A percentile compares a stretch with the other conserved stretches of the same genome.
Evolutionary conservation across 2,329 filamentous ascomycete species (phyloP).

Genomic region (Helminthosporium solani): DNA sequence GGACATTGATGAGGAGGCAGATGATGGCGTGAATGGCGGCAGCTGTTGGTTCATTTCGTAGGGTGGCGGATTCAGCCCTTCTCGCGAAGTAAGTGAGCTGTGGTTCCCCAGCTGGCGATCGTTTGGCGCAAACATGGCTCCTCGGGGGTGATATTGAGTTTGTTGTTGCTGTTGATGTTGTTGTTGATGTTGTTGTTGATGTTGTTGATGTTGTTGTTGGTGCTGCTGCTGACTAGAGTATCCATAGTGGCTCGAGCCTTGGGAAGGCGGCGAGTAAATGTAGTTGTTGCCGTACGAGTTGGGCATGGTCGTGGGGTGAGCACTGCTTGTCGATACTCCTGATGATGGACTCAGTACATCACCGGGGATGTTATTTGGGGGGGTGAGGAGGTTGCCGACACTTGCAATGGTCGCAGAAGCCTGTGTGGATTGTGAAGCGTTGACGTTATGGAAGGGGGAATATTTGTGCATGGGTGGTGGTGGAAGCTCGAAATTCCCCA

Average conservation of each 20-base stretch:
- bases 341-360: slow-evolving; percentile 65
- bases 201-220: slow-evolving; percentile 29
- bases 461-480: slow-evolving; percentile 62
- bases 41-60: slow-evolving; percentile 64
- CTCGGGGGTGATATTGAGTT: slow-evolving; percentile 34
- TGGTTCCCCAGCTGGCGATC: slow-evolving; percentile 54
- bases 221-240: slow-evolving; percentile 45
- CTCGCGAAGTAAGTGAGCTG: slow-evolving; percentile 60
- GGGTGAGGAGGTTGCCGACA: slow-evolving; percentile 63
- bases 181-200: slow-evolving; percentile 19
- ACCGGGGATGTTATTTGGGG: slow-evolving; percentile 59
- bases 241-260: slow-evolving; percentile 57
- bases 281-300: slow-evolving; percentile 62
- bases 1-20: slow-evolving; percentile 52
- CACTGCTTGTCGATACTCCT: slow-evolving; percentile 61
- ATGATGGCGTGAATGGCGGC: slow-evolving; percentile 61
- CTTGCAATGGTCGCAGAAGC: slow-evolving; percentile 51
- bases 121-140: slow-evolving; percentile 58
- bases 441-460: slow-evolving; percentile 43
- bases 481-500: slow-evolving; percentile 67
- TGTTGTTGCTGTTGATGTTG: slow-evolving; percentile 22
- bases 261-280: slow-evolving; percentile 59
- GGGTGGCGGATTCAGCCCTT: slow-evolving; percentile 65
- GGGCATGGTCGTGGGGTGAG: slow-evolving; percentile 58
- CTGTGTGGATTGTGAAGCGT: slow-evolving; percentile 49